Percentiles rank a stretch among this genome's conserved stretches.
Evolutionary conservation across 768 basidiomycete species (phyloP).

Genomic region (Agrocybe pediades): DNA sequence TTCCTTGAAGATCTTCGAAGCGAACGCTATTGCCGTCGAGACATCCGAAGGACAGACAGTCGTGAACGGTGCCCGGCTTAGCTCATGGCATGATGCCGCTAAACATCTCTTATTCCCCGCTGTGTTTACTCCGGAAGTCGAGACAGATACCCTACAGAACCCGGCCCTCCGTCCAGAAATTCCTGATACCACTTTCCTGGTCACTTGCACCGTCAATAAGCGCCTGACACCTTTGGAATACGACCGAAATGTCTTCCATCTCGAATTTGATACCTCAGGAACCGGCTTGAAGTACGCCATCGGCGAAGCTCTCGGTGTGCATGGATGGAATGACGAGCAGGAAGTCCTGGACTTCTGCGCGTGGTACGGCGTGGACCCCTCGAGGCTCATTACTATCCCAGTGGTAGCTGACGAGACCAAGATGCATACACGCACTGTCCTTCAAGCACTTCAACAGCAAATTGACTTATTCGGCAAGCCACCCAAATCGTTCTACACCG

Average conservation of each 20-base stretch:
- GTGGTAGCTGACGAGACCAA: constrained; percentile 62
- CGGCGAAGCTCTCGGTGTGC: constrained; percentile 95
- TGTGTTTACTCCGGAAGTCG: constrained; percentile 61
- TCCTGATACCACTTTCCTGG: constrained; percentile 87
- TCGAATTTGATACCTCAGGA: constrained; percentile 90
- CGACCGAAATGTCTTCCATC: constrained; percentile 98
- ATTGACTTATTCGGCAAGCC: constrained; percentile 96
- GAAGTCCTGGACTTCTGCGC: constrained; percentile 88
- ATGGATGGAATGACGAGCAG: constrained; percentile 94
- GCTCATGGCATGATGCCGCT: constrained; percentile 84
- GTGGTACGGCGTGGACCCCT: constrained; percentile 89
- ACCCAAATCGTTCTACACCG: constrained; percentile 93
- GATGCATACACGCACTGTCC: constrained; percentile 90
- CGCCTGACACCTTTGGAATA: constrained; percentile 95
- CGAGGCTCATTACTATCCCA: constrained; percentile 81
- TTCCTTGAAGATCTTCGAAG: constrained; percentile 59
- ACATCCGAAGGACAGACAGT: constrained; percentile 56
- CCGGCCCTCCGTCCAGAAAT: constrained; percentile 84
- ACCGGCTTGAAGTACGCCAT: constrained; percentile 95
- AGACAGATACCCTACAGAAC: constrained; percentile 51
- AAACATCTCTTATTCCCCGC: constrained; percentile 89
- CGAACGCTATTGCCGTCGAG: constrained; percentile 76
- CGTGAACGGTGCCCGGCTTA: constrained; percentile 59
- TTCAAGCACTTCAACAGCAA: constrained; percentile 96
- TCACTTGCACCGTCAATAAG: constrained; percentile 92